Base-by-base conservation (phyloP, 805 yeast genomes). In the Wickerhamiella azymoides region DNA sequence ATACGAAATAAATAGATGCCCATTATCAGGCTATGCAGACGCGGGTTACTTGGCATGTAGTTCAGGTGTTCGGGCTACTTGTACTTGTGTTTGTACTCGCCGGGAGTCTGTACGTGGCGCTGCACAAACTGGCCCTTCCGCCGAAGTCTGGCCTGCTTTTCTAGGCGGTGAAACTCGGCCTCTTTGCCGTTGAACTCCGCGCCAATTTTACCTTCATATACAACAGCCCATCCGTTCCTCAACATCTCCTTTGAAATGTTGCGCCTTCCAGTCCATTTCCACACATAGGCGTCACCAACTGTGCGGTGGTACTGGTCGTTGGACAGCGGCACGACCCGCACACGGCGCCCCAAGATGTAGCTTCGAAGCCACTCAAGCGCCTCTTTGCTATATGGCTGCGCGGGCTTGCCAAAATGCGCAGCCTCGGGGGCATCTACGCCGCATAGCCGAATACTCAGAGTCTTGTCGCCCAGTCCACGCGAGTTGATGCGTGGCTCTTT, bases 341-440 rank as follows among this genome's bases (percentile, higher is more conserved):
- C 79, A 45, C 69, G 67, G 40, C 75, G 70, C 0, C 93, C 89
- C 45, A 80, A 56, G 1, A 89, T 57, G 56, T 74, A 81, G 11
- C 63, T 53, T 32, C 80, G 67, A 28, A 92, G 66, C 96, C 96
- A 92, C 5, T 56, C 57, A 47, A 88, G 62, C 0, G 96, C 92
- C 53, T 92, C 96, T 36, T 78, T 84, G 30, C 92, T 76, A 58
- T 63, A 82, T 0, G 92, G 89, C 59, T 92, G 98, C 0, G 94
- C 81, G 0, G 93, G 86, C 49, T 82, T 81, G 1, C 98, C 98
- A 62, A 84, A 92, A 66, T 92, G 96, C 1, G 94, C 74, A 37
- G 93, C 68, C 58, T 92, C 98, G 1, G 98, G 98, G 0, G 98
- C 98, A 69, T 92, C 98, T 13, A 89, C 80, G 0, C 96, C 98